Base-by-base conservation (phyloP, 257 asterid genomes). In the Paulownia fortunei region DNA sequence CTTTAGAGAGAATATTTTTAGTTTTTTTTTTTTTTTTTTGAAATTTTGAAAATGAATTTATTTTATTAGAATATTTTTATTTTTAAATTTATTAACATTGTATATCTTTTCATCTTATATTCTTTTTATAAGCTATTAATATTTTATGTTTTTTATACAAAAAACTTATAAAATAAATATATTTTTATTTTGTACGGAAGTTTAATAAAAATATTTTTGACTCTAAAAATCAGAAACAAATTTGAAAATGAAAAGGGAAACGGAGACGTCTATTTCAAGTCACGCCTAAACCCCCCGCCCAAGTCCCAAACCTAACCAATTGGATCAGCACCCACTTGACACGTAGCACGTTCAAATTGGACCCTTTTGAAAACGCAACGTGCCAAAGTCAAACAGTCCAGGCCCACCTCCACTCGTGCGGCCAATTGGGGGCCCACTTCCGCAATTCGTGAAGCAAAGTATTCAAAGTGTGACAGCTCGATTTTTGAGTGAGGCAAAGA, bases 391-490 rank as follows among this genome's bases (percentile, higher is more conserved):
- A 76, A 74, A 71, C 3, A 6, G 52, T 0, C 3, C 54, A 26
- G 74, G 74, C 81, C 82, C 81, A 62, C 78, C 36, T 6, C 75
- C 86, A 75, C 81, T 54, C 86, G 86, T 82, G 86, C 66, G 83
- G 70, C 19, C 51, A 39, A 23, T 8, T 36, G 23, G 41, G 82
- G 80, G 8, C 64, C 84, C 74, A 62, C 32, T 23, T 32, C 76
- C 59, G 10, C 15, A 76, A 71, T 63, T 55, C n/a, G 70, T 27
- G 72, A 65, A 16, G 5, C 54, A 56, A 6, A 11, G 58, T 64
- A 34, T 13, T 54, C 69, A 2, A 37, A 54, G 5, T 7, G 34
- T 8, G 16, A 32, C 44, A 59, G 64, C 72, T 27, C 32, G 23
- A 63, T 34, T 63, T 6, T 32, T 5, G 37, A 11, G 34, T 5